Conservation (phyloP, 2,329 filamentous ascomycete genomes). For the Xylariaceae sp. region DNA sequence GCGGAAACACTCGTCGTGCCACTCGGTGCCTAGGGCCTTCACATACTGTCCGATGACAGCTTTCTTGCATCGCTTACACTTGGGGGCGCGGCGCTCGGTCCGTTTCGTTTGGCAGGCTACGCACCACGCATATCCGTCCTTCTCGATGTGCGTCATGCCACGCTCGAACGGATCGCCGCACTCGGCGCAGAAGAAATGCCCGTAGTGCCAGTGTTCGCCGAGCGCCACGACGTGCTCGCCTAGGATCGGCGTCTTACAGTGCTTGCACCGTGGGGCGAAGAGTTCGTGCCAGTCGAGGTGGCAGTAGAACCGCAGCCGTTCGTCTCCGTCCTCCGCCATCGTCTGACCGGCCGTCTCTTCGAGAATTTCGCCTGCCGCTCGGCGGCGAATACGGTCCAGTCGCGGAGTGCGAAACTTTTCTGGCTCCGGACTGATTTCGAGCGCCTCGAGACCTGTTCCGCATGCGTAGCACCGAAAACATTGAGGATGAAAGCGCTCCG, state of each 20-base stretch:
- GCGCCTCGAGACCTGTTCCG: slow-evolving; percentile 85
- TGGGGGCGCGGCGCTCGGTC: slow-evolving; percentile 85
- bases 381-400: slow-evolving; percentile 72
- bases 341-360: slow-evolving; percentile 69
- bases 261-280: slow-evolving; percentile 91
- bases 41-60: slow-evolving; percentile 91
- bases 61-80: slow-evolving; percentile 83
- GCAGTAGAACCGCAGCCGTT: slow-evolving; percentile 85
- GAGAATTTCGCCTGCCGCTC: slow-evolving; percentile 63
- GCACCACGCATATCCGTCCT: slow-evolving; percentile 98
- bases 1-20: slow-evolving; percentile 91
- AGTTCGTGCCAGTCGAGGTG: slow-evolving; percentile 98
- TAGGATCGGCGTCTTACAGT: slow-evolving; percentile 95
- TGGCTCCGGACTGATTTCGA: slow-evolving; percentile 96
- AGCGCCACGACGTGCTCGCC: slow-evolving; percentile 94
- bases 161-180: slow-evolving; percentile 92
- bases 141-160: slow-evolving; percentile 79
- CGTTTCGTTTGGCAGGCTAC: slow-evolving; percentile 90
- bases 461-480: slow-evolving; percentile 93
- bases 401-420: slow-evolving; percentile 73
- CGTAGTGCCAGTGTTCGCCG: slow-evolving; percentile 94
- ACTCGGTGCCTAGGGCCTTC: slow-evolving; percentile 86
- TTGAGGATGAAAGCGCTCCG: slow-evolving; percentile 84
- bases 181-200: slow-evolving; percentile 98
- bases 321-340: slow-evolving; percentile 74